These are phyloP conservation scores for Cephalotrichum gorgonifer DNA, from an alignment of 2,329 filamentous ascomycete genomes.

Conservation along the genomic window DNA sequence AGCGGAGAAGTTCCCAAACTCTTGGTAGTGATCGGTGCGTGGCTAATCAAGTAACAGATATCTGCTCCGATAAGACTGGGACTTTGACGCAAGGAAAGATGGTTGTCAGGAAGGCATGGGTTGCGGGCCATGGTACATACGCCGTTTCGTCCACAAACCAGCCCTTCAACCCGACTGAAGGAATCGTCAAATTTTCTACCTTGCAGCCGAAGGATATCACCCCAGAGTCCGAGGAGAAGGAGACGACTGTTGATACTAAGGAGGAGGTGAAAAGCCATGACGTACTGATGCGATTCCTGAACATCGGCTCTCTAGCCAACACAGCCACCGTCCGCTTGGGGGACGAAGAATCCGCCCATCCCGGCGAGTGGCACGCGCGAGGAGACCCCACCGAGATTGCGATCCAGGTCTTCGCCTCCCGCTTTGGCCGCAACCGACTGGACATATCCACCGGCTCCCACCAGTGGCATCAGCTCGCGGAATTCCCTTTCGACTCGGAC, in stretches of 20 bases:
- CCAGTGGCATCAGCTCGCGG: constrained; percentile 39
- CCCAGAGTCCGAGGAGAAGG: constrained; percentile 13
- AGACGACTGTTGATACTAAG: constrained; percentile 14
- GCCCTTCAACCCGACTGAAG: constrained; percentile 46
- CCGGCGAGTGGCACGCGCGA: constrained; percentile 44
- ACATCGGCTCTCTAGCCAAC: constrained; percentile 55
- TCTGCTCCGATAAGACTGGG: constrained; percentile 57
- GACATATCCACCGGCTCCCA: constrained; percentile 32
- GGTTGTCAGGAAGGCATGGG: constrained; percentile 43
- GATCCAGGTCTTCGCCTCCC: constrained; percentile 62
- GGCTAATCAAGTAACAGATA: constrained; percentile 21
- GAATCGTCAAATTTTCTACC: constrained; percentile 29
- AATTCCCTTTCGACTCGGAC: constrained; percentile 65
- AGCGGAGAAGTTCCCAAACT: no score
- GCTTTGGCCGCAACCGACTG: constrained; percentile 53
- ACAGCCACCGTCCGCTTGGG: constrained; percentile 42
- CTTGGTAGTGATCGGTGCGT: no score
- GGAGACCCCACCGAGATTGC: constrained; percentile 61
- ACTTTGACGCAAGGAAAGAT: constrained; percentile 53
- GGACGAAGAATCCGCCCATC: constrained; percentile 15
- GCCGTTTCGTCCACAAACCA: constrained; percentile 38
- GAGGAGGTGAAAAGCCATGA: constrained; percentile 33
- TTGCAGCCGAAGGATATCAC: constrained; percentile 16
- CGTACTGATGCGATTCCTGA: constrained; percentile 43
- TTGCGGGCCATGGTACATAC: constrained; percentile 36